phyloP scores from a whole-genome alignment of 371 early-diverging fungal species.

The Gilbertella persicaria region DNA sequence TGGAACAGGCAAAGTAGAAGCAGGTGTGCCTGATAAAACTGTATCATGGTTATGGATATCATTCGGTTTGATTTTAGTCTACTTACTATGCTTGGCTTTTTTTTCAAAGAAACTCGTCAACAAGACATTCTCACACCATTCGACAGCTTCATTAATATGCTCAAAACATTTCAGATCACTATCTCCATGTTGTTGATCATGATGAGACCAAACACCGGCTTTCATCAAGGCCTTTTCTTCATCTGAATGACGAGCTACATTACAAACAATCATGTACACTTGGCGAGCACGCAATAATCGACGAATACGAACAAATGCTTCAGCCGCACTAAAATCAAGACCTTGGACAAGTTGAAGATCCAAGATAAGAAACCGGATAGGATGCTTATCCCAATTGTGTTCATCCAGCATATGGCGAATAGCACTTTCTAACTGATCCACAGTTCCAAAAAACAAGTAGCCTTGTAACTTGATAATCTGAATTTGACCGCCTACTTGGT shows the following conservation, averaged over 20 bases:
- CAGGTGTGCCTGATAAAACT: slow-evolving; percentile 5
- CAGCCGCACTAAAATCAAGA: slow-evolving; percentile 94
- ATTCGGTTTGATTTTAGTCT: neutral
- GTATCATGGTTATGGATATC: neutral
- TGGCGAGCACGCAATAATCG: slow-evolving; percentile 68
- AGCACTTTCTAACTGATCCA: slow-evolving; percentile 80
- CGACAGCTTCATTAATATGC: slow-evolving; percentile 83
- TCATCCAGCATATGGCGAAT: slow-evolving; percentile 68
- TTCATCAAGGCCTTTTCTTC: slow-evolving; percentile 73
- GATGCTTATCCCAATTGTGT: slow-evolving; percentile 68
- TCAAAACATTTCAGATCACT: slow-evolving; percentile 72
- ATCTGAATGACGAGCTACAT: slow-evolving; percentile 64
- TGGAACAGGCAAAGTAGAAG: slow-evolving; percentile 1
- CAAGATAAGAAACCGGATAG: slow-evolving; percentile 83
- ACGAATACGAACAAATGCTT: slow-evolving; percentile 89
- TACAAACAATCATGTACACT: slow-evolving; percentile 87
- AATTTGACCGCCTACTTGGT: slow-evolving; percentile 83
- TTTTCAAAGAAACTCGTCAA: slow-evolving; percentile 70
- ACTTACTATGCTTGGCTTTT: slow-evolving; percentile 28
- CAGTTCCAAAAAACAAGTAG: slow-evolving; percentile 94
- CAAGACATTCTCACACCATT: slow-evolving; percentile 93
- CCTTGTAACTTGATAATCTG: slow-evolving; percentile 90
- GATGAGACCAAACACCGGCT: slow-evolving; percentile 75
- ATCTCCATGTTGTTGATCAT: slow-evolving; percentile 35
- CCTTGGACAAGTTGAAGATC: slow-evolving; percentile 89